Percentiles rank a stretch among this genome's conserved stretches.
phyloP scores from a whole-genome alignment of 2,329 filamentous ascomycete species.

The Amesomyces nigricolor region DNA sequence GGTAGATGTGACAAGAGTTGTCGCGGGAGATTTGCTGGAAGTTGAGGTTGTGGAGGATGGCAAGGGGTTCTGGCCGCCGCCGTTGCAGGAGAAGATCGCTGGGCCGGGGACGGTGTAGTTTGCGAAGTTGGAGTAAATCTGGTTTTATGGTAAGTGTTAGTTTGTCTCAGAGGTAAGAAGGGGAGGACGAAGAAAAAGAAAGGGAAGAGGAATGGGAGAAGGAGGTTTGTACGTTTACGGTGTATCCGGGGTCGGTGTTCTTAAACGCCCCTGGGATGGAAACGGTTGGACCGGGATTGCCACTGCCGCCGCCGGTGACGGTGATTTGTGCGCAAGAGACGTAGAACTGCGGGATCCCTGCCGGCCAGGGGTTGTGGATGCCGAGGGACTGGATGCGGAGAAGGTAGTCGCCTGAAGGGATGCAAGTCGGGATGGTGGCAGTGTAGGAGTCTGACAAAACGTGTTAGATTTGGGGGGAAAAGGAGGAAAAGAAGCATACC shows the following conservation, averaged over 20 bases:
- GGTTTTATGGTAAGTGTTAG: not conserved
- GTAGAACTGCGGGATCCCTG: conserved; percentile 34
- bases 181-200: too few species aligned
- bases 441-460: conserved; percentile 28
- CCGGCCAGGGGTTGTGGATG: conserved; percentile 45
- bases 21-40: not conserved
- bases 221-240: conserved; percentile 43
- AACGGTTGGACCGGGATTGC: conserved; percentile 29
- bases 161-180: too few species aligned
- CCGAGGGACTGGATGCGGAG: conserved; percentile 55
- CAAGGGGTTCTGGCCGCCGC: conserved; percentile 6
- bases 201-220: too few species aligned
- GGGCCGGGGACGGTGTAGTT: conserved; percentile 27
- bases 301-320: conserved; percentile 37
- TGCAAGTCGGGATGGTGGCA: conserved; percentile 44
- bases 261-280: conserved; percentile 41
- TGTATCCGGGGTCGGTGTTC: conserved; percentile 41
- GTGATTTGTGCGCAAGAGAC: conserved; percentile 30
- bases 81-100: conserved; percentile 20
- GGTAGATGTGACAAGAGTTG: conserved; percentile 14
- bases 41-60: not conserved
- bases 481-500: not conserved
- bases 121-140: conserved; percentile 27
- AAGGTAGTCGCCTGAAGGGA: conserved; percentile 55
- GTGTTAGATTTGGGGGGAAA: not conserved